Conservation (phyloP, 2,329 filamentous ascomycete genomes). For the Colletotrichum somersetense region DNA sequence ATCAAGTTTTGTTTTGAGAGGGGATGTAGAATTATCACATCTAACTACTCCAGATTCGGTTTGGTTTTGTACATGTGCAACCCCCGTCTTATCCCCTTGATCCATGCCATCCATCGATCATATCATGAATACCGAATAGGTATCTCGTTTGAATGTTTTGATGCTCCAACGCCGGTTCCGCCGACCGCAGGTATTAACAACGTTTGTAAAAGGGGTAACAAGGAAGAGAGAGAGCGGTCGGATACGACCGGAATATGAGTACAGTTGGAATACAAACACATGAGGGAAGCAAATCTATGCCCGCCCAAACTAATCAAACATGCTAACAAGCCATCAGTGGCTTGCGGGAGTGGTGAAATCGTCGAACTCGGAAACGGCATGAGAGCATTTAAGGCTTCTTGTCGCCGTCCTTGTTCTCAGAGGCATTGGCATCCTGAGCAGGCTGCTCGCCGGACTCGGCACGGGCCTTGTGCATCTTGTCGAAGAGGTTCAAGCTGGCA, state of each 20-base stretch:
- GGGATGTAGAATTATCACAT: slow-evolving; percentile 69
- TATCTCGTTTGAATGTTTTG: slow-evolving; percentile 58
- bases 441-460: slow-evolving; percentile 72
- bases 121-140: slow-evolving; percentile 61
- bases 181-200: slow-evolving; percentile 61
- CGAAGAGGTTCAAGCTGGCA: slow-evolving; percentile 95
- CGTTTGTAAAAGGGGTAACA: slow-evolving; percentile 57
- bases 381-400: slow-evolving; percentile 70
- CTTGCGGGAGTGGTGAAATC: slow-evolving; percentile 11
- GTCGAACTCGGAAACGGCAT: slow-evolving; percentile 45
- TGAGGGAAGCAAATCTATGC: slow-evolving; percentile 52
- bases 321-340: slow-evolving; percentile 23
- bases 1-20: slow-evolving; percentile 57
- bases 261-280: slow-evolving; percentile 63
- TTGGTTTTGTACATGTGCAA: slow-evolving; percentile 60
- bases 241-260: slow-evolving; percentile 59
- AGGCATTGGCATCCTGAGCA: slow-evolving; percentile 69
- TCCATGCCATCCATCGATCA: slow-evolving; percentile 58
- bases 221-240: slow-evolving; percentile 48
- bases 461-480: slow-evolving; percentile 99
- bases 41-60: slow-evolving; percentile 58
- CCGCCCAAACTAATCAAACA: slow-evolving; percentile 51
- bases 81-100: slow-evolving; percentile 55
- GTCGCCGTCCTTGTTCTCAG: slow-evolving; percentile 75
- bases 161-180: slow-evolving; percentile 66